A percentile compares a stretch with the other conserved stretches of the same genome.
phyloP scores from a whole-genome alignment of 176 grass and related monocot genomes.

The Triticum dicoccoides region DNA sequence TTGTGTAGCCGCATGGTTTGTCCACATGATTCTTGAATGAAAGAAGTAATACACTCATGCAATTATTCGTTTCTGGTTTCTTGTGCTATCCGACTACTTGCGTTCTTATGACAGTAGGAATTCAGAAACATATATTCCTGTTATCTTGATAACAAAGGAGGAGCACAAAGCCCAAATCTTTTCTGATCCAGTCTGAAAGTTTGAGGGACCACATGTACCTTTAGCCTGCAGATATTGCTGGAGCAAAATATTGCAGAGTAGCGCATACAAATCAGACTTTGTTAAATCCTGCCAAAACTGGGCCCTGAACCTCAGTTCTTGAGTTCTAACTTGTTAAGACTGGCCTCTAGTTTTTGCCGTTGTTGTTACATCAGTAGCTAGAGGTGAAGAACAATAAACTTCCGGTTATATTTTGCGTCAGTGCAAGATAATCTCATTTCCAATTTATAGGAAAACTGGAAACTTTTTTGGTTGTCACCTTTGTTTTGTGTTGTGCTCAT shows the following conservation, averaged over 20 bases:
- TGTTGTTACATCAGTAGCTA: too few relatives aligned
- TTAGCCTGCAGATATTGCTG: constrained; percentile 32
- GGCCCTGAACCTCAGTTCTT: neutral
- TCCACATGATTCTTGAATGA: neutral
- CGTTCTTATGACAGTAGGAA: constrained; percentile 20
- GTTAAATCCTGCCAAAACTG: constrained; percentile 9
- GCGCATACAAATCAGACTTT: neutral
- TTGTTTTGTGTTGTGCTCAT: too few relatives aligned
- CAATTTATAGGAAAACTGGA: too few relatives aligned
- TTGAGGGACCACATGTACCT: constrained; percentile 44
- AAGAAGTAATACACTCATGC: neutral
- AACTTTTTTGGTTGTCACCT: too few relatives aligned
- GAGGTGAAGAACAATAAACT: too few relatives aligned
- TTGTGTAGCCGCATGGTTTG: too few relatives aligned
- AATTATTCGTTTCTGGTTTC: constrained; percentile 19
- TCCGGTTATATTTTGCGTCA: too few relatives aligned
- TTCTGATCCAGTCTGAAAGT: constrained; percentile 44
- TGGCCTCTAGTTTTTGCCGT: neutral
- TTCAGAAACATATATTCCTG: constrained; percentile 43
- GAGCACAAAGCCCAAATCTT: constrained; percentile 25
- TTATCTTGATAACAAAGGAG: constrained; percentile 30
- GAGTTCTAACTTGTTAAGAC: neutral
- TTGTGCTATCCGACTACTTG: neutral
- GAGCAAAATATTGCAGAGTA: neutral
- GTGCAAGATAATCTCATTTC: too few relatives aligned